Conservation (phyloP, 495 filamentous ascomycete species). For the Lasiosphaeria hispida region DNA sequence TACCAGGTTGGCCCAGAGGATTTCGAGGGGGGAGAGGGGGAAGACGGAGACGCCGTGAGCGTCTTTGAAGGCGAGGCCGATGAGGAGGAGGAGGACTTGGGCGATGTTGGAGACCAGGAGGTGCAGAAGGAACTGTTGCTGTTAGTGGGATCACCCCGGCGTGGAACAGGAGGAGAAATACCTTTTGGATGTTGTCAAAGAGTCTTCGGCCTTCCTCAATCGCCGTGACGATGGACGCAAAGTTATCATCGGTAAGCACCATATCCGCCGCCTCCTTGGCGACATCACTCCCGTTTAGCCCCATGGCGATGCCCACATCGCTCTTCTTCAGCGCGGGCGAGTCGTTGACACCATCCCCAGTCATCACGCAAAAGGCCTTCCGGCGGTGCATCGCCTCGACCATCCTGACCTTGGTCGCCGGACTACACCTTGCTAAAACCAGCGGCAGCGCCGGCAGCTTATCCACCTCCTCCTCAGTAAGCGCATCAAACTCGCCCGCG, state of each 20-base stretch:
- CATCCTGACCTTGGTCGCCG: conserved; percentile 64
- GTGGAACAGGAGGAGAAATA: conserved; percentile 73
- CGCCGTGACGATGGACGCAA: conserved; percentile 72
- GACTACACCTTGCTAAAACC: conserved; percentile 63
- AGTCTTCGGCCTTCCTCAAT: conserved; percentile 69
- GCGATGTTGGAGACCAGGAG: conserved; percentile 71
- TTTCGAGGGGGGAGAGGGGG: conserved; percentile 68
- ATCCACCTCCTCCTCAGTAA: conserved; percentile 59
- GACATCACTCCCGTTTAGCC: conserved; percentile 78
- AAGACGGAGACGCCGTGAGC: conserved; percentile 64
- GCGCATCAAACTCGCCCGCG: conserved; percentile 58
- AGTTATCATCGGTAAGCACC: conserved; percentile 85
- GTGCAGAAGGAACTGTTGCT: conserved; percentile 73
- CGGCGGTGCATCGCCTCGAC: conserved; percentile 67
- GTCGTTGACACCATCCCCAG: conserved; percentile 84
- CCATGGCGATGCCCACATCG: conserved; percentile 86
- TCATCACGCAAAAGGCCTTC: conserved; percentile 60
- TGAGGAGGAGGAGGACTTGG: conserved; percentile 67
- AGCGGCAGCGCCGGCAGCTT: conserved; percentile 55
- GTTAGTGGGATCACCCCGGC: conserved; percentile 66
- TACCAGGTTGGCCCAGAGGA: conserved; percentile 75
- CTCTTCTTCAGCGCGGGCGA: conserved; percentile 74
- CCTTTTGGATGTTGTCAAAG: conserved; percentile 79
- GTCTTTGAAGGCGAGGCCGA: conserved; percentile 73
- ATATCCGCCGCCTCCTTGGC: conserved; percentile 86